phyloP scores from a whole-genome alignment of 495 filamentous ascomycete genomes.

The Barbatosphaeria neglecta region DNA sequence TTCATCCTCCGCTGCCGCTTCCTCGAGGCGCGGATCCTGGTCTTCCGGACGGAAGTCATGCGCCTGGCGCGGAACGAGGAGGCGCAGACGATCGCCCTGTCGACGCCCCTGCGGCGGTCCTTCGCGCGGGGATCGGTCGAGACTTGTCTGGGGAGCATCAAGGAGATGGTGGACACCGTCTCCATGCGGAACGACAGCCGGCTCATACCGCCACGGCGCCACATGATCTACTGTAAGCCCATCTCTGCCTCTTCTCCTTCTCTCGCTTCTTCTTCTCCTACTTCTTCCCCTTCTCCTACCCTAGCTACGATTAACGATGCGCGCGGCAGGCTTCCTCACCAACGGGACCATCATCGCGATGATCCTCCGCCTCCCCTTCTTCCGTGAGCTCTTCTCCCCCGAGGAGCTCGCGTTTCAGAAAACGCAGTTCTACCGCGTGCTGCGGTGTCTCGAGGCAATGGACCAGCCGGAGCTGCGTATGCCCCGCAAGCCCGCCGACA shows the following conservation, averaged over 20 bases:
- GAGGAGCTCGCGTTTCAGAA: not conserved
- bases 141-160: not conserved
- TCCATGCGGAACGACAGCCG: not conserved
- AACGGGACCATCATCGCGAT: not conserved
- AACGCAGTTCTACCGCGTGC: not conserved
- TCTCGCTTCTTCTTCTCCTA: too few relatives aligned
- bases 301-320: too few relatives aligned
- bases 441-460: not conserved
- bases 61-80: not conserved
- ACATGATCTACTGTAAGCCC: not conserved
- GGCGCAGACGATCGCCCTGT: not conserved
- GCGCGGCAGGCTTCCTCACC: not conserved
- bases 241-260: too few relatives aligned
- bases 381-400: not conserved
- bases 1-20: not conserved
- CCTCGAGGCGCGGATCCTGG: not conserved
- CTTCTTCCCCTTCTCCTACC: too few relatives aligned
- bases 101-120: not conserved
- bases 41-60: not conserved
- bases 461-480: not conserved
- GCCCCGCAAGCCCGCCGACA: not conserved
- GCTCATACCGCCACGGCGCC: not conserved
- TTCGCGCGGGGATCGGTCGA: not conserved
- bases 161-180: not conserved
- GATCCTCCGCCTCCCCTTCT: not conserved